A percentile compares a stretch with the other conserved stretches of the same genome.
Conservation (phyloP, 176 grass and related monocot genomes). For the Oryza nivara region DNA sequence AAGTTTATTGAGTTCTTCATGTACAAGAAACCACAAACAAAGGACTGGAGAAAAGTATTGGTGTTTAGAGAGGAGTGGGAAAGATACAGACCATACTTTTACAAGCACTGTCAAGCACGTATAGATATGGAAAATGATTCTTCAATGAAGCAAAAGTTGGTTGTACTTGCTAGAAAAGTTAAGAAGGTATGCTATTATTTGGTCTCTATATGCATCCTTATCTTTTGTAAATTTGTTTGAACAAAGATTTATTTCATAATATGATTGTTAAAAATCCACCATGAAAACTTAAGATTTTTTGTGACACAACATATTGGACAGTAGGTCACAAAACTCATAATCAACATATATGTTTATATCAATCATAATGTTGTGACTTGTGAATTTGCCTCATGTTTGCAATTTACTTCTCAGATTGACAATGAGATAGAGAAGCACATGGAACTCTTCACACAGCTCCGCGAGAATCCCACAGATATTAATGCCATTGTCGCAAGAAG, state of each 20-base stretch:
- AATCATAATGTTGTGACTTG: slow-evolving; percentile 30
- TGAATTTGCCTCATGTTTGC: slow-evolving; percentile 23
- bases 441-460: slow-evolving; percentile 77
- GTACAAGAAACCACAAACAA: slow-evolving; percentile 78
- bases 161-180: slow-evolving; percentile 83
- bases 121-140: slow-evolving; percentile 64
- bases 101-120: slow-evolving; percentile 47
- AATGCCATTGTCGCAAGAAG: slow-evolving; percentile 79
- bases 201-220: slow-evolving; percentile 23
- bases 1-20: slow-evolving; percentile 91
- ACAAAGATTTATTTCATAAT: background rate
- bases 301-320: background rate
- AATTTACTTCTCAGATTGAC: slow-evolving; percentile 60
- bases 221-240: slow-evolving; percentile 5
- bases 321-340: background rate
- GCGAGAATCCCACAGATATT: slow-evolving; percentile 77
- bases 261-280: slow-evolving; percentile 3
- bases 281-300: background rate
- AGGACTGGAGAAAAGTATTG: slow-evolving; percentile 92
- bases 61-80: slow-evolving; percentile 91
- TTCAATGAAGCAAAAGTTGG: slow-evolving; percentile 67
- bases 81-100: slow-evolving; percentile 75
- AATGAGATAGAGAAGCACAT: slow-evolving; percentile 88
- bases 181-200: slow-evolving; percentile 61
- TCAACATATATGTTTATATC: background rate